A percentile compares a stretch with the other conserved stretches of the same genome.
Conservation (phyloP, 495 filamentous ascomycete species). For the Aspergillus sclerotiicarbonarius region DNA sequence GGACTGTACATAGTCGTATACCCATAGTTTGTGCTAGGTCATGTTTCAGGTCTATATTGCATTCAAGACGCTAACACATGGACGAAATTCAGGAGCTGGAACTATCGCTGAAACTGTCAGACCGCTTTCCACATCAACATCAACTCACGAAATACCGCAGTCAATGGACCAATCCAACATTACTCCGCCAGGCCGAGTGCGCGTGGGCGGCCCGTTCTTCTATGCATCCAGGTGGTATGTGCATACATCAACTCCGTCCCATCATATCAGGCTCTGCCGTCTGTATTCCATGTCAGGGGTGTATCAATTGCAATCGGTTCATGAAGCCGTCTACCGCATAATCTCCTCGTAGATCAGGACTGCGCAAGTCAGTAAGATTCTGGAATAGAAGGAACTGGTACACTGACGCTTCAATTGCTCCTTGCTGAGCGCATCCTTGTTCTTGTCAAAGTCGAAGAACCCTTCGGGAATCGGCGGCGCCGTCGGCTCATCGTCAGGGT, state of each 20-base stretch:
- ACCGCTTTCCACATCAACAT: background rate
- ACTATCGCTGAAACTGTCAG: background rate
- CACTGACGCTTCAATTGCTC: conserved; percentile 89
- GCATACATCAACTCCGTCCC: conserved; percentile 2
- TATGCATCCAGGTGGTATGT: background rate
- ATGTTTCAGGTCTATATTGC: background rate
- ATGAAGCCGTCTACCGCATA: conserved; percentile 75
- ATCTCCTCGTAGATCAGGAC: conserved; percentile 97
- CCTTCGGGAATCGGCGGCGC: conserved; percentile 95
- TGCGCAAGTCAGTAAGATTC: conserved; percentile 28
- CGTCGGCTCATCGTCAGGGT: conserved; percentile 97
- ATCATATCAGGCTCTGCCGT: conserved; percentile 9
- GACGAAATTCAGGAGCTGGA: background rate
- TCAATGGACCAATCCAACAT: background rate
- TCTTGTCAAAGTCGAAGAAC: conserved; percentile 99
- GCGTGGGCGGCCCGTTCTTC: background rate
- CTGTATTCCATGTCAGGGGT: background rate
- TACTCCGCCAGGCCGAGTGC: background rate
- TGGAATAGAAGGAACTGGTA: background rate
- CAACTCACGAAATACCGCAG: background rate
- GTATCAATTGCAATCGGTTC: conserved; percentile 4
- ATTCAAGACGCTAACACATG: background rate
- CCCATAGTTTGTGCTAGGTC: conserved; percentile 1
- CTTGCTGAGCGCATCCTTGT: conserved; percentile 98
- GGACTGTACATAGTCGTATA: background rate